Base-by-base conservation (phyloP, 495 filamentous ascomycete genomes). In the Hyaloscypha bicolor region DNA sequence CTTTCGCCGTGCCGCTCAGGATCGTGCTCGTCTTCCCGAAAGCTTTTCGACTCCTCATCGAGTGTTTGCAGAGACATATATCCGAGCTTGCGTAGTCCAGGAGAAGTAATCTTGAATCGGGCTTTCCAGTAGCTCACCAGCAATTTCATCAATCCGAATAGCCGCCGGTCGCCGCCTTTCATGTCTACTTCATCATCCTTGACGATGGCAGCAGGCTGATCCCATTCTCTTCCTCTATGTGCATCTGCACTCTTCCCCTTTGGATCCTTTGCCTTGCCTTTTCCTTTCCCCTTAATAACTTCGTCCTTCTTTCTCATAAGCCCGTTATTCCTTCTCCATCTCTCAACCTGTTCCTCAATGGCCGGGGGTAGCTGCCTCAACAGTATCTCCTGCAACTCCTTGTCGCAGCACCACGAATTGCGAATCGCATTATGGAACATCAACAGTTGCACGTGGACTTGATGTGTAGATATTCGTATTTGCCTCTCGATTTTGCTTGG, bases 371-470 rank as follows among this genome's bases (percentile, higher is more conserved):
- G 63, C 63, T 92, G 89, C 12, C 86, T 85, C 1, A 93, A 77
- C 61, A 99, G 77, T 58, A 91, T 91, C 21, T 87, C 87, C 71
- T 97, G 93, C 9, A 93, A 80, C 62, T 92, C 86, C 29, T 83
- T 71, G 72, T 98, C 93, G 68, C 91, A 93, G 30, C 89, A 74
- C 94, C 95, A 99, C 9, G 85, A 73, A 76, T 97, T 99, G 30
- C 95, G 88, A 22, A 96, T 73, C 0, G 90, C 83, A 75, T 97
- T 97, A 72, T 97, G 94, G 77, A 88, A 95, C 55, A 99, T 85
- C 55, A 99, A 78, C 65, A 89, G 86, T 73, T 94, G 91, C 4
- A 99, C 94, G 78, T 99, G 95, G 72, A 95, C 83, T 70, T 91
- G 90, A 74, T 99, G 95, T 9, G 92, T 93, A 45, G 86, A 78